Conservation (phyloP, 2,329 filamentous ascomycete genomes). For the Acrodontium crateriforme region DNA sequence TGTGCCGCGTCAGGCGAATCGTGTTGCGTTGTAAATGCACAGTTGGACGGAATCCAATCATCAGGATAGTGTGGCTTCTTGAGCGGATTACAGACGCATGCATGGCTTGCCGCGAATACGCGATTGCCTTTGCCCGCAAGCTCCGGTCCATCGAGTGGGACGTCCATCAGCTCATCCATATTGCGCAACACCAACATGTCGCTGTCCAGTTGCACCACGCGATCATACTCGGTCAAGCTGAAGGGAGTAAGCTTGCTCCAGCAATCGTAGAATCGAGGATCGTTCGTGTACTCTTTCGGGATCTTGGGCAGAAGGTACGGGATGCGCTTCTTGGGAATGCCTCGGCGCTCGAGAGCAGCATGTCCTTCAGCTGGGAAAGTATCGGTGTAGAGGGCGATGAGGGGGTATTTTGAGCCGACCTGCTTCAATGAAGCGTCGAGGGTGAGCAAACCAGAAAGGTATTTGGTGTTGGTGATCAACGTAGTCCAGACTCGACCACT, state of each 20-base stretch:
- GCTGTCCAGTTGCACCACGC: slow-evolving; percentile 72
- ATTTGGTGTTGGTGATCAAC: slow-evolving; percentile 71
- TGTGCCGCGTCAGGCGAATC: slow-evolving; percentile 37
- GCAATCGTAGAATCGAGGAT: slow-evolving; percentile 78
- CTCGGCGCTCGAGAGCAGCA: slow-evolving; percentile 52
- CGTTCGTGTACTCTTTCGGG: slow-evolving; percentile 55
- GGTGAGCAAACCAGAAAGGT: slow-evolving; percentile 70
- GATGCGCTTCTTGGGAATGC: slow-evolving; percentile 56
- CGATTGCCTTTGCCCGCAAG: slow-evolving; percentile 40
- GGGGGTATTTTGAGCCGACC: slow-evolving; percentile 54
- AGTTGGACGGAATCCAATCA: slow-evolving; percentile 52
- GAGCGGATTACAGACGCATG: slow-evolving; percentile 75
- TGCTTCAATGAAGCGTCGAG: slow-evolving; percentile 63
- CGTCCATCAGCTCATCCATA: slow-evolving; percentile 88
- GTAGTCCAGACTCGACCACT: slow-evolving; percentile 61
- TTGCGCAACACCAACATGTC: slow-evolving; percentile 76
- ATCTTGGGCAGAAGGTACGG: slow-evolving; percentile 56
- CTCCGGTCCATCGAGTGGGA: slow-evolving; percentile 50
- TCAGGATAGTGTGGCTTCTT: slow-evolving; percentile 64
- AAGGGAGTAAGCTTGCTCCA: slow-evolving; percentile 81
- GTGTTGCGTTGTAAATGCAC: slow-evolving; percentile 48
- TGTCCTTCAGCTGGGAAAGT: slow-evolving; percentile 56
- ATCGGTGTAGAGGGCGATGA: slow-evolving; percentile 73
- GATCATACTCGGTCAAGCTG: slow-evolving; percentile 58
- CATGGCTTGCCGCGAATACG: slow-evolving; percentile 73